Base-by-base conservation (phyloP, 1,284 basidiomycete species). In the Apiotrichum brassicae region DNA sequence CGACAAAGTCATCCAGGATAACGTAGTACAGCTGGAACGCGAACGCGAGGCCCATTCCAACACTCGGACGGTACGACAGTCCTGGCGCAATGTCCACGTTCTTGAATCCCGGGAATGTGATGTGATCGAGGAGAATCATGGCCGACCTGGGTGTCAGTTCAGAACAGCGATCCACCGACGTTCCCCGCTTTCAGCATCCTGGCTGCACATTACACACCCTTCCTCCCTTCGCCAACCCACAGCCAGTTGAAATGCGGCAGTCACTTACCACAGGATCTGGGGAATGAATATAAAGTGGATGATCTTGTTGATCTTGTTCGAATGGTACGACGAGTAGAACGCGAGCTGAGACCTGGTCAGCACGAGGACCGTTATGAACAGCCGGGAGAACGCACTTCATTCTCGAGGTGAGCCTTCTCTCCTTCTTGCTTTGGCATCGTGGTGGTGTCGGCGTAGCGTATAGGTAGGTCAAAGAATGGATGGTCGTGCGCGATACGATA, bases 251-350 rank as follows among this genome's bases (percentile, higher is more conserved):
- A 34, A 16, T 16, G 18, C 11, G 9, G 28, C 28, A 30, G 8
- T 30, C 26, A 76, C 78, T 40, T 60, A 87, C 88, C 89, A 93
- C 42, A 87, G 66, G 59, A 93, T 78, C 54, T 85, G 66, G 3
- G 89, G 89, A 25, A 94, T 88, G 60, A 82, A 90, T 56, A 85
- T 63, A 59, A 89, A 78, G 68, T 94, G 89, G 56, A 93, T 86
- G 48, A 78, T 65, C 55, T 92, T 74, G 68, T 94, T 94, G 53
- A 82, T 74, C 30, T 79, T 80, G 69, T 92, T 84, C 22, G 81
- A 78, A 71, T 93, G 89, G 73, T 92, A 93, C 44, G 87, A 84
- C 20, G 86, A 86, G 71, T 92, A 92, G 77, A 91, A 91, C 25
- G 83, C 77, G 63, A 92, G 78, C 87, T 92, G 58, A 7, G n/a